Evolutionary conservation across 2,329 filamentous ascomycete species (phyloP).

Genomic region (Aspergillus chevalieri): DNA sequence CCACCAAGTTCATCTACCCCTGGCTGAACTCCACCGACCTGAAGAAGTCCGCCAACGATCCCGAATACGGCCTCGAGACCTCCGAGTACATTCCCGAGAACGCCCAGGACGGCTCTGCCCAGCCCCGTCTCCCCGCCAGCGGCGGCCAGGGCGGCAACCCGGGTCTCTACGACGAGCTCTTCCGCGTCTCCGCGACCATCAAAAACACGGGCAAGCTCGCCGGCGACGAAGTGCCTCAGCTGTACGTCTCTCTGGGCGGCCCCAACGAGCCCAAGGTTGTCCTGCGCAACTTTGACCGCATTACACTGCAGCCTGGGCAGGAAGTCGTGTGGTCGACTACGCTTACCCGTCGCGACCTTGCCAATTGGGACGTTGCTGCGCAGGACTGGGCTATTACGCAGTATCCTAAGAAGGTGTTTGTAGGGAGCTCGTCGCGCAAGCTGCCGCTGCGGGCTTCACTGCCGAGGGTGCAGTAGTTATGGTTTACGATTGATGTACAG

Average conservation of each 20-base stretch:
- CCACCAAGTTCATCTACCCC: slow-evolving; percentile 57
- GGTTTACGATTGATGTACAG: background rate
- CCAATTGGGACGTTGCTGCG: slow-evolving; percentile 72
- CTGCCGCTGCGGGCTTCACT: slow-evolving; percentile 43
- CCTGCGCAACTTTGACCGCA: slow-evolving; percentile 74
- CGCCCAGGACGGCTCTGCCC: slow-evolving; percentile 48
- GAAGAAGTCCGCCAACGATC: slow-evolving; percentile 45
- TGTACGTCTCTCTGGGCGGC: slow-evolving; percentile 75
- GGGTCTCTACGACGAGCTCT: slow-evolving; percentile 46
- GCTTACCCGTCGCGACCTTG: slow-evolving; percentile 73
- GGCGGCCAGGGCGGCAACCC: slow-evolving; percentile 57
- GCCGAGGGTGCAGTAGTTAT: slow-evolving; percentile 18
- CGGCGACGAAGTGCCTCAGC: slow-evolving; percentile 50
- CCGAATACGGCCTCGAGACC: slow-evolving; percentile 48
- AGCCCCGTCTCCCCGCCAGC: slow-evolving; percentile 52
- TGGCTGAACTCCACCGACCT: slow-evolving; percentile 58
- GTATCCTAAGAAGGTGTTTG: slow-evolving; percentile 54
- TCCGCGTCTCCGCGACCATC: slow-evolving; percentile 44
- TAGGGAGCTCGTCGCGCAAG: slow-evolving; percentile 55
- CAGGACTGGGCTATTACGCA: slow-evolving; percentile 74
- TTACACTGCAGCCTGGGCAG: slow-evolving; percentile 65
- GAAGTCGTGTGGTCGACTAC: slow-evolving; percentile 60
- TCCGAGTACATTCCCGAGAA: slow-evolving; percentile 47
- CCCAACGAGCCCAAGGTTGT: slow-evolving; percentile 60
- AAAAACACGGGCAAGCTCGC: slow-evolving; percentile 45